phyloP scores from a whole-genome alignment of 2,329 filamentous ascomycete species.

The Magnaporthiopsis incrustans region DNA sequence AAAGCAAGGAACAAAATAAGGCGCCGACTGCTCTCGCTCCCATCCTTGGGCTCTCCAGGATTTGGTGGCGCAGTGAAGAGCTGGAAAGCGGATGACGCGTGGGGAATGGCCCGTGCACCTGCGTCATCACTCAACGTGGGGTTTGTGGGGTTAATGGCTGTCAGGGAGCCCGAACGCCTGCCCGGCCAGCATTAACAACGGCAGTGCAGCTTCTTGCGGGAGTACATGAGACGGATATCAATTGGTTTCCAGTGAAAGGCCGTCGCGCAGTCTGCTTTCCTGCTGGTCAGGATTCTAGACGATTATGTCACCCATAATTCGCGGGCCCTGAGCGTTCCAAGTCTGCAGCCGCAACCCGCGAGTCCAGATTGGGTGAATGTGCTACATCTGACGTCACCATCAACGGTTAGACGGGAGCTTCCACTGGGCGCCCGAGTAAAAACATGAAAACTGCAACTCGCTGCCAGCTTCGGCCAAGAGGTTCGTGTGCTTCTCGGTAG shows the following conservation, averaged over 20 bases:
- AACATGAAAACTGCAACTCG: not conserved
- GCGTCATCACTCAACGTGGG: slow-evolving; percentile 1
- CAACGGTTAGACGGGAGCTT: not conserved
- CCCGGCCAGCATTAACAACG: not conserved
- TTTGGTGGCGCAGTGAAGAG: not conserved
- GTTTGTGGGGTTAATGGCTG: not conserved
- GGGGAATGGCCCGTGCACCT: not conserved
- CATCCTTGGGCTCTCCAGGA: not conserved
- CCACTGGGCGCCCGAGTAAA: not conserved
- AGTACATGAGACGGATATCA: not conserved
- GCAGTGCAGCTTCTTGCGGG: not conserved
- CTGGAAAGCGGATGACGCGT: slow-evolving; percentile 4
- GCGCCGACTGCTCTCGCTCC: not conserved
- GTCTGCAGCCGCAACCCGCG: not conserved
- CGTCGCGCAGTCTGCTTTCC: not conserved
- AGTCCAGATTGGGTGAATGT: not conserved
- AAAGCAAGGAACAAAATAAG: not conserved
- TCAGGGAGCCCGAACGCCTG: not conserved
- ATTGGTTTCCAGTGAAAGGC: not conserved
- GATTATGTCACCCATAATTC: not conserved
- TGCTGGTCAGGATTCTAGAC: not conserved
- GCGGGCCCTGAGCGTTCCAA: not conserved
- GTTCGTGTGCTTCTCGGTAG: not conserved
- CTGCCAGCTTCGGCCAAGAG: not conserved
- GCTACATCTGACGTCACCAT: not conserved